Base-by-base conservation (phyloP, 108 stramenopile genomes). In the Nitzschia sp. region DNA sequence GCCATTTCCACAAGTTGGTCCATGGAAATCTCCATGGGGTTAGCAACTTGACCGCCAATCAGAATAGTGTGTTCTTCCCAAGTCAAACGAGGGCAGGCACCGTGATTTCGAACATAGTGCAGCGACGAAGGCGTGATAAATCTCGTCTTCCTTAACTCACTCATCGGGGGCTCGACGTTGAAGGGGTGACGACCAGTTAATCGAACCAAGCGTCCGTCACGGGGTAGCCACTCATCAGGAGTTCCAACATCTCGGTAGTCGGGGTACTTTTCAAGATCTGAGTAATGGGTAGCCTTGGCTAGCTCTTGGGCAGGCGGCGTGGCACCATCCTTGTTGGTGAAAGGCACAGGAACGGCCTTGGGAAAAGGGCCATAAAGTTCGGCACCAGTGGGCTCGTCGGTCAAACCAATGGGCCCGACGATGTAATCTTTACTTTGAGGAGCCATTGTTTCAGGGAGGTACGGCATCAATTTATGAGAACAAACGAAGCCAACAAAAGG, bases 101-200 rank as follows among this genome's bases (percentile, higher is more conserved):
- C 93, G 64, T 97, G 96, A 74, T 95, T 97, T 1, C 96, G 81
- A 6, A 95, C 93, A 73, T 93, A 96, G 53, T 91, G 90, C 11
- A 95, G 54, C 23, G 78, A 79, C 0, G 90, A 76, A 0, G 96
- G 96, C 18, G 96, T 97, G 67, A 97, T 79, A 66, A 95, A 95
- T 61, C 83, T 70, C 30, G 77, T 80, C 68, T 95, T 58, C 31
- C 89, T 48, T 54, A 84, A 80, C 3, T 90, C 78, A 6, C 64
- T 66, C 55, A 95, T 76, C 0, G 96, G 97, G n/a, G 98, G 93
- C 83, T 98, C 98, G 58, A 92, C 92, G 75, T 98, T 98, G 91
- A 97, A 98, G 31, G 98, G 98, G 70, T 98, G 98, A 55, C 94
- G 89, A 23, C 98, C 98, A 1, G 98, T 98, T 27, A 98, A 75